Conservation (phyloP, 192 early-diverging fungal species). For the Bifiguratus adelaidae region DNA sequence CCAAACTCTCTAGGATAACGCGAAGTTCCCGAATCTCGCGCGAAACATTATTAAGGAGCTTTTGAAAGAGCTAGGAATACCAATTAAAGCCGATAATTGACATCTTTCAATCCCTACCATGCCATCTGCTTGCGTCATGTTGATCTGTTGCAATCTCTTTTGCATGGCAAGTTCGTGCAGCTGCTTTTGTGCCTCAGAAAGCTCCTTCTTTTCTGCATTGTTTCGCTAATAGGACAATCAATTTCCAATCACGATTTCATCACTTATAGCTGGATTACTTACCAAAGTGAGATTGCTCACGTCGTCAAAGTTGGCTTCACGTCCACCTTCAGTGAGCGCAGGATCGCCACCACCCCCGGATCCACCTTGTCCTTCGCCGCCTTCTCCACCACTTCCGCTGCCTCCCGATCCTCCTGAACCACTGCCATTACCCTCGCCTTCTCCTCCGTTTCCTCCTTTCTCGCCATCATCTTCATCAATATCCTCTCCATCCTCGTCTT, state of each 20-base stretch:
- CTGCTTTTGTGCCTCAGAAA: slow-evolving; percentile 35
- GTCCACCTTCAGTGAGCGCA: slow-evolving; percentile 32
- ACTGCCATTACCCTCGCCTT: slow-evolving; percentile 17
- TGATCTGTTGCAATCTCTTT: slow-evolving; percentile 52
- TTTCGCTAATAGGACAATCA: too few relatives aligned
- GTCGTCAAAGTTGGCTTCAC: slow-evolving; percentile 42
- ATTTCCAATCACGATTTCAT: too few relatives aligned
- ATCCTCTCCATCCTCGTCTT: slow-evolving; percentile 26
- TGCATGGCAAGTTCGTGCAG: slow-evolving; percentile 64
- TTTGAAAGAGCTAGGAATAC: slow-evolving; percentile 24
- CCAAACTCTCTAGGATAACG: slow-evolving; percentile 64
- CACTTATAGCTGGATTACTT: too few relatives aligned
- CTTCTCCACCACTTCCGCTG: slow-evolving; percentile 27
- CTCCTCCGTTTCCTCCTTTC: slow-evolving; percentile 6
- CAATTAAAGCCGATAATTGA: background rate
- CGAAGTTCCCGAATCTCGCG: slow-evolving; percentile 63
- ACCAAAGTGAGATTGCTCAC: slow-evolving; percentile 37
- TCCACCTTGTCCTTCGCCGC: slow-evolving; percentile 31
- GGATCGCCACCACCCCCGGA: slow-evolving; percentile 14
- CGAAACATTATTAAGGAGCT: slow-evolving; percentile 46
- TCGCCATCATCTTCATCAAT: background rate
- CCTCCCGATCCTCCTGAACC: slow-evolving; percentile 23
- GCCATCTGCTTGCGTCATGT: slow-evolving; percentile 62
- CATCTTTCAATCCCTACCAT: slow-evolving; percentile 12
- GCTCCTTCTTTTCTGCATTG: too few relatives aligned